Evolutionary conservation across 331 rosid genomes (phyloP).

Genomic region (Quercus lobata): DNA sequence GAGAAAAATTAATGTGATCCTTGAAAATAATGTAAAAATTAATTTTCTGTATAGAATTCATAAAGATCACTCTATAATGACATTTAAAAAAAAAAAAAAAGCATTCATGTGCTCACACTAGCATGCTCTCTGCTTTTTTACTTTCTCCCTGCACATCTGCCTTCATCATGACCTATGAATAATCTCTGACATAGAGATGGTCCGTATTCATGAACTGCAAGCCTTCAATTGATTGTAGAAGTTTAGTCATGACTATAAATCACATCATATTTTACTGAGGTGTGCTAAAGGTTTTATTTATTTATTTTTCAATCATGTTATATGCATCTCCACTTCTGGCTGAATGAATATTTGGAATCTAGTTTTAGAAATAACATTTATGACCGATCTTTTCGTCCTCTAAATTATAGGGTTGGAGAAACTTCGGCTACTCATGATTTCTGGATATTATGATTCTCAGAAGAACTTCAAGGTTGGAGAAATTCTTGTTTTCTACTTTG

Average conservation of each 20-base stretch:
- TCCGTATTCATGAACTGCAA: background rate
- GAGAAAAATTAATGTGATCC: no score
- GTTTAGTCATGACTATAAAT: background rate
- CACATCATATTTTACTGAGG: background rate
- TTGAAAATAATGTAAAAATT: no score
- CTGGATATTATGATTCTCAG: slow-evolving; percentile 61
- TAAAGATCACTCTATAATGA: background rate
- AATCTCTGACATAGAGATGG: background rate
- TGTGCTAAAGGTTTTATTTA: background rate
- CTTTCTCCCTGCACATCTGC: background rate
- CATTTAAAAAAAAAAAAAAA: background rate
- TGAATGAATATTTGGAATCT: background rate
- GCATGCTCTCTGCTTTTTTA: background rate
- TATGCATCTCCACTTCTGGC: background rate
- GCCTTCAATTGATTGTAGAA: background rate
- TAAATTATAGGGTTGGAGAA: slow-evolving; percentile 56
- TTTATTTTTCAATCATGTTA: background rate
- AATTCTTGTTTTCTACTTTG: background rate
- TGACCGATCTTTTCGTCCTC: background rate
- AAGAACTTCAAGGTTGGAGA: slow-evolving; percentile 75
- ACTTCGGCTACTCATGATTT: slow-evolving; percentile 59
- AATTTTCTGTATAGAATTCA: no score
- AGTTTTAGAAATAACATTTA: background rate
- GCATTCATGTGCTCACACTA: background rate
- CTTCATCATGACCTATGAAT: background rate